phyloP scores from a whole-genome alignment of 495 filamentous ascomycete genomes.

The Hypoxylon cercidicola region DNA sequence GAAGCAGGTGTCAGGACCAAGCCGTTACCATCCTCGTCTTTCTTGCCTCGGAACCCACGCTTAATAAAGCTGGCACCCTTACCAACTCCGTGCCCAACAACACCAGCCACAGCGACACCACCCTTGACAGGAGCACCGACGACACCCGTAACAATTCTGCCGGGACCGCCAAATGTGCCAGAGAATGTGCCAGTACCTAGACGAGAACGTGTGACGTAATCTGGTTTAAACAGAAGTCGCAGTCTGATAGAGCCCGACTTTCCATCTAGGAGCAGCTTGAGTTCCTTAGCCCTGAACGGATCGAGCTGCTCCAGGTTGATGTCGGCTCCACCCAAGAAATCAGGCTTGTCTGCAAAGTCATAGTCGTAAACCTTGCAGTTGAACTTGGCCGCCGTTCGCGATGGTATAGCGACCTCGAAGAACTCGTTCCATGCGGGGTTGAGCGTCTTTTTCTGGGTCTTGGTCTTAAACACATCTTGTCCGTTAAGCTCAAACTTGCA shows the following conservation, averaged over 20 bases:
- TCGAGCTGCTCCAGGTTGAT: conserved; percentile 86
- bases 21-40: conserved; percentile 63
- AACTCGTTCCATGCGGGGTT: conserved; percentile 95
- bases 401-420: conserved; percentile 85
- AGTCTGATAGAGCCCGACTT: conserved; percentile 87
- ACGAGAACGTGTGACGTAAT: conserved; percentile 86
- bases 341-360: conserved; percentile 92
- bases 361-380: conserved; percentile 89
- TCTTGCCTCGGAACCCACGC: conserved; percentile 76
- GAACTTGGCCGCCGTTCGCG: conserved; percentile 87
- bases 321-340: conserved; percentile 79
- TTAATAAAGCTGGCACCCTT: conserved; percentile 91
- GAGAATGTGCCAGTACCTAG: conserved; percentile 94
- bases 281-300: conserved; percentile 79
- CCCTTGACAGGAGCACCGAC: conserved; percentile 92
- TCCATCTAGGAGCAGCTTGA: conserved; percentile 81
- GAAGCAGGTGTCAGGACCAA: conserved; percentile 43
- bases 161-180: conserved; percentile 90
- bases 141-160: conserved; percentile 83
- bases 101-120: conserved; percentile 74
- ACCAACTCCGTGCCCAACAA: conserved; percentile 79
- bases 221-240: conserved; percentile 90
- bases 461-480: conserved; percentile 89
- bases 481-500: conserved; percentile 93
- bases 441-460: conserved; percentile 95